These are phyloP conservation scores for Saccharomycopsis schoenii DNA, from an alignment of 805 yeast species.

Conservation along the genomic window DNA sequence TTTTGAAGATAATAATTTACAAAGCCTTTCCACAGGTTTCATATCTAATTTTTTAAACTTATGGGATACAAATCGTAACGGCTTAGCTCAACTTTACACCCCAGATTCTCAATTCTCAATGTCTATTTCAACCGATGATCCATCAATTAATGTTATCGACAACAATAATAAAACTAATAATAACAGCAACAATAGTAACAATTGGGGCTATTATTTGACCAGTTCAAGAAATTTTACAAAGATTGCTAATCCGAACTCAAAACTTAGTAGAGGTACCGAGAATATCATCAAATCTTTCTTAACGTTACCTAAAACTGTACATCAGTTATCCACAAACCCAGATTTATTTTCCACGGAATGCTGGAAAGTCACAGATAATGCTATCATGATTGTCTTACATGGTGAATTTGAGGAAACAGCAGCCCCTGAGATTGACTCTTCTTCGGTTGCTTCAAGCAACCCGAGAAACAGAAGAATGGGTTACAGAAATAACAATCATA, in stretches of 20 bases:
- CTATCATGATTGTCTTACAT: constrained; percentile 70
- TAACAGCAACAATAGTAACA: constrained; percentile 4
- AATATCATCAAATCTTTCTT: constrained; percentile 51
- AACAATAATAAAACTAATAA: constrained; percentile 5
- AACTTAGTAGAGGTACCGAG: constrained; percentile 61
- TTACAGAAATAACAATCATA: constrained; percentile 18
- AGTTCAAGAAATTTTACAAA: constrained; percentile 69
- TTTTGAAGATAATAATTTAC: constrained; percentile 69
- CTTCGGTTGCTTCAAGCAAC: constrained; percentile 20
- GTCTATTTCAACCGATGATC: constrained; percentile 64
- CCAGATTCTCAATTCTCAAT: constrained; percentile 77
- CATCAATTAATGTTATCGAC: constrained; percentile 28
- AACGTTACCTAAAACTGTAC: constrained; percentile 71
- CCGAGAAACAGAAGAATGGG: constrained; percentile 21
- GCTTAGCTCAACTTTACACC: constrained; percentile 65
- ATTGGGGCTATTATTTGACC: constrained; percentile 61
- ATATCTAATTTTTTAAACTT: constrained; percentile 61
- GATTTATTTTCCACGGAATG: constrained; percentile 67
- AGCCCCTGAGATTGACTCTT: constrained; percentile 35
- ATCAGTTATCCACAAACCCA: constrained; percentile 55
- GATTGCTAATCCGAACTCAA: constrained; percentile 41
- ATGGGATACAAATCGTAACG: constrained; percentile 73
- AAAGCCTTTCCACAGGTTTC: constrained; percentile 65
- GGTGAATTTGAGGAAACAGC: constrained; percentile 72
- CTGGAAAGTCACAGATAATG: constrained; percentile 48